Conservation (phyloP, 176 grass and related monocot genomes). For the Aegilops tauschii region DNA sequence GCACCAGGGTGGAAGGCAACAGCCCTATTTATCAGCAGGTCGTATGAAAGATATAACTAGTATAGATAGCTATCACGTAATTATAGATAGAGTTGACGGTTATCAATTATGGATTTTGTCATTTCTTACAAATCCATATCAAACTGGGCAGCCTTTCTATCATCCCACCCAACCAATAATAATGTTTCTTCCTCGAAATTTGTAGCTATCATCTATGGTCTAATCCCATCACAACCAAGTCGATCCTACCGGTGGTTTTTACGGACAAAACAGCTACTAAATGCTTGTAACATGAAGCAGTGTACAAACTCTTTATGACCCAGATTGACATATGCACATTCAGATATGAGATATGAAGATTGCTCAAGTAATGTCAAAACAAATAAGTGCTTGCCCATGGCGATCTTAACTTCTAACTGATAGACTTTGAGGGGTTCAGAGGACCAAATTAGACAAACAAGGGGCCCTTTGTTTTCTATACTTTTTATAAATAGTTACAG, state of each 20-base stretch:
- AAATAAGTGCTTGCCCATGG: background rate
- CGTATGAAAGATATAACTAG: background rate
- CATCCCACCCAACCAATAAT: background rate
- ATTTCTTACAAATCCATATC: background rate
- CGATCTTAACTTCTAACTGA: background rate
- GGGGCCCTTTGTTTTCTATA: background rate
- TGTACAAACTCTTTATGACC: background rate
- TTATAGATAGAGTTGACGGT: background rate
- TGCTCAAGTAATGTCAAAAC: background rate
- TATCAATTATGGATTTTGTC: background rate
- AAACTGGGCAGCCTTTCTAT: background rate
- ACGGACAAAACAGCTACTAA: background rate
- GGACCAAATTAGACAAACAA: background rate
- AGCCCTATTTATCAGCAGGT: background rate
- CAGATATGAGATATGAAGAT: background rate
- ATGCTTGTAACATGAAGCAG: background rate
- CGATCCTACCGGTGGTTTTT: background rate
- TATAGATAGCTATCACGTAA: background rate
- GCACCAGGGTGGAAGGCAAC: background rate
- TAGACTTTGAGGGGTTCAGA: background rate
- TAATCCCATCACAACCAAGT: background rate
- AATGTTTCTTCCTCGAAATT: background rate
- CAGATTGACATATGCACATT: constrained; percentile 4
- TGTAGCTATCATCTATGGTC: background rate
- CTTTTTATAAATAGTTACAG: background rate